A percentile compares a stretch with the other conserved stretches of the same genome.
phyloP scores from a whole-genome alignment of 768 basidiomycete species.

The Suillus plorans region DNA sequence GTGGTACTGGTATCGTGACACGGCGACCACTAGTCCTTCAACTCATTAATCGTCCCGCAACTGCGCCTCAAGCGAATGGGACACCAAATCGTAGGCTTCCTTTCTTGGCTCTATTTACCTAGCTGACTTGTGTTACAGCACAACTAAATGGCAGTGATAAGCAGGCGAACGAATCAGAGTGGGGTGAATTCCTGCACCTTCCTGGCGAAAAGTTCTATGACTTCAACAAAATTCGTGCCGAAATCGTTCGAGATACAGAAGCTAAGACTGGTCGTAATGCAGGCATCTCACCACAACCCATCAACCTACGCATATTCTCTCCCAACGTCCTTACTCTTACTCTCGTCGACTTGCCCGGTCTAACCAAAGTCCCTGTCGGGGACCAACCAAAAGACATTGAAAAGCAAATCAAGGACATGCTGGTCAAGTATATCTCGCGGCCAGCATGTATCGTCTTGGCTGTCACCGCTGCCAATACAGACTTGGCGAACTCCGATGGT shows the following conservation, averaged over 20 bases:
- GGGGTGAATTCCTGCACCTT: slow-evolving; percentile 98
- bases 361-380: slow-evolving; percentile 93
- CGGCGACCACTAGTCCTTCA: slow-evolving; percentile 94
- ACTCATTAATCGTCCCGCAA: slow-evolving; percentile 83
- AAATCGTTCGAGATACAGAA: slow-evolving; percentile 96
- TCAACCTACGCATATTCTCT: slow-evolving; percentile 96
- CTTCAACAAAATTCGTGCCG: slow-evolving; percentile 94
- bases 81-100: slow-evolving; percentile 37
- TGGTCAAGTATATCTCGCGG: slow-evolving; percentile 92
- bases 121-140: slow-evolving; percentile 14
- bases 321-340: slow-evolving; percentile 97
- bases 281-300: slow-evolving; percentile 94
- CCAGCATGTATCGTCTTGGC: slow-evolving; percentile 96
- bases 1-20: slow-evolving; percentile 98
- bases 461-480: slow-evolving; percentile 93
- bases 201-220: slow-evolving; percentile 98
- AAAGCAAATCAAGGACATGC: slow-evolving; percentile 96
- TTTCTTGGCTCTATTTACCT: slow-evolving; percentile 3
- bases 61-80: slow-evolving; percentile 44
- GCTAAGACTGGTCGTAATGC: slow-evolving; percentile 98
- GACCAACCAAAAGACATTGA: slow-evolving; percentile 98
- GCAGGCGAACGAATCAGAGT: slow-evolving; percentile 88
- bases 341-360: slow-evolving; percentile 94
- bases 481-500: slow-evolving; percentile 98
- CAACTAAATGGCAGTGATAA: slow-evolving; percentile 55